Percentiles rank a stretch among this genome's conserved stretches.
phyloP scores from a whole-genome alignment of 140 eudicot genomes.

The Erigeron philadelphicus region DNA sequence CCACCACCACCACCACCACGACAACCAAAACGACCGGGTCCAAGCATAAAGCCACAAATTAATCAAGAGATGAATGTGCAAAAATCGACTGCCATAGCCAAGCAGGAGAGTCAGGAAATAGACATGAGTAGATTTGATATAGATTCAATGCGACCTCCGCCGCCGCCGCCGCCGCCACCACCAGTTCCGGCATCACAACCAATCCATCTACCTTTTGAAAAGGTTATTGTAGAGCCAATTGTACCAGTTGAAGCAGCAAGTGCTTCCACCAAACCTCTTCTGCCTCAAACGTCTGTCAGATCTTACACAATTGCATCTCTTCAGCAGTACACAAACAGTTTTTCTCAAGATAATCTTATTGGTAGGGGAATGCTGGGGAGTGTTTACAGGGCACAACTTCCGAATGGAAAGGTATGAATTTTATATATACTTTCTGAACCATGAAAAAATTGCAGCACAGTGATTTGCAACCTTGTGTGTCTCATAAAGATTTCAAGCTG shows the following conservation, averaged over 20 bases:
- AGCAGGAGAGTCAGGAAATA: slow-evolving; percentile 40
- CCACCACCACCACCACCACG: slow-evolving; percentile 30
- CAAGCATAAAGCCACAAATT: slow-evolving; percentile 37
- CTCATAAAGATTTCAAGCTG: background rate
- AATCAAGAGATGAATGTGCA: slow-evolving; percentile 42
- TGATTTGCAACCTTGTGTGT: background rate
- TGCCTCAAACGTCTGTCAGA: slow-evolving; percentile 55
- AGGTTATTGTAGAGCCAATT: slow-evolving; percentile 56
- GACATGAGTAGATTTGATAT: slow-evolving; percentile 63
- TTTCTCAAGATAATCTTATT: slow-evolving; percentile 77
- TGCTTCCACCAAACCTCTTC: slow-evolving; percentile 38
- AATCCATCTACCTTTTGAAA: slow-evolving; percentile 42
- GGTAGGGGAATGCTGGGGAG: slow-evolving; percentile 87
- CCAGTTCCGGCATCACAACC: slow-evolving; percentile 32
- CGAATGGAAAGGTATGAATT: slow-evolving; percentile 71
- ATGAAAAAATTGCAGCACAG: too few relatives aligned
- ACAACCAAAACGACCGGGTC: slow-evolving; percentile 23
- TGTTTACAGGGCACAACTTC: slow-evolving; percentile 86
- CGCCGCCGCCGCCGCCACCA: slow-evolving; percentile 56
- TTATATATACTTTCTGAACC: background rate
- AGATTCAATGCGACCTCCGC: slow-evolving; percentile 50
- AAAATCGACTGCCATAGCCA: slow-evolving; percentile 40
- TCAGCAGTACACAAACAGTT: slow-evolving; percentile 79
- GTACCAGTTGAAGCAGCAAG: slow-evolving; percentile 33
- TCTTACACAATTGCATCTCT: slow-evolving; percentile 75